Conservation (phyloP, 2,329 filamentous ascomycete species). For the Diaporthe nobilis region DNA sequence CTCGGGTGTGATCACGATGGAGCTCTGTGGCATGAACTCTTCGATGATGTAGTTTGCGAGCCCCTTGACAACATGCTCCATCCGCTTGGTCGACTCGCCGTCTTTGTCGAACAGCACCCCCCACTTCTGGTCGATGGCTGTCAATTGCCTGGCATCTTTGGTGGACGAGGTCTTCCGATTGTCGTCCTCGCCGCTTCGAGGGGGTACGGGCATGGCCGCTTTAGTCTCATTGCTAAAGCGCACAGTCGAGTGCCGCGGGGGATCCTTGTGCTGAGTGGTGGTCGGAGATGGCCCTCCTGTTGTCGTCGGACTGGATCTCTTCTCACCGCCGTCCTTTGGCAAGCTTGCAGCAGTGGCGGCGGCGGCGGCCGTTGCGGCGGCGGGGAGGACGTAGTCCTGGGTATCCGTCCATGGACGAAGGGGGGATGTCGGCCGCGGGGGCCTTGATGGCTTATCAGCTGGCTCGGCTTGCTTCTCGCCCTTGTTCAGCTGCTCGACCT, state of each 20-base stretch:
- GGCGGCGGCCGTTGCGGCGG: constrained; percentile 14
- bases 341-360: constrained; percentile 21
- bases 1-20: constrained; percentile 79
- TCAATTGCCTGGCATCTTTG: constrained; percentile 57
- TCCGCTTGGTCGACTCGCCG: constrained; percentile 75
- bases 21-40: constrained; percentile 76
- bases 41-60: constrained; percentile 82
- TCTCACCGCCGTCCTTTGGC: constrained; percentile 33
- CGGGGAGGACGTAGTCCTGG: background rate
- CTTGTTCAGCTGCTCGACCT: constrained; percentile 41
- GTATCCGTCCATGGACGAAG: constrained; percentile 21
- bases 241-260: constrained; percentile 31
- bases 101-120: constrained; percentile 79
- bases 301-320: constrained; percentile 14
- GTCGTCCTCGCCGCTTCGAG: constrained; percentile 20
- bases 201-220: constrained; percentile 21
- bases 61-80: constrained; percentile 80
- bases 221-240: constrained; percentile 41
- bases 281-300: constrained; percentile 24
- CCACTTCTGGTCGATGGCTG: constrained; percentile 81
- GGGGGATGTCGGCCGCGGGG: constrained; percentile 17
- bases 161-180: background rate
- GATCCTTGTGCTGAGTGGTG: constrained; percentile 15
- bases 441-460: constrained; percentile 17
- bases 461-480: constrained; percentile 17